These are phyloP conservation scores for Mycena citricolor DNA, from an alignment of 1,284 basidiomycete genomes.

Conservation along the genomic window DNA sequence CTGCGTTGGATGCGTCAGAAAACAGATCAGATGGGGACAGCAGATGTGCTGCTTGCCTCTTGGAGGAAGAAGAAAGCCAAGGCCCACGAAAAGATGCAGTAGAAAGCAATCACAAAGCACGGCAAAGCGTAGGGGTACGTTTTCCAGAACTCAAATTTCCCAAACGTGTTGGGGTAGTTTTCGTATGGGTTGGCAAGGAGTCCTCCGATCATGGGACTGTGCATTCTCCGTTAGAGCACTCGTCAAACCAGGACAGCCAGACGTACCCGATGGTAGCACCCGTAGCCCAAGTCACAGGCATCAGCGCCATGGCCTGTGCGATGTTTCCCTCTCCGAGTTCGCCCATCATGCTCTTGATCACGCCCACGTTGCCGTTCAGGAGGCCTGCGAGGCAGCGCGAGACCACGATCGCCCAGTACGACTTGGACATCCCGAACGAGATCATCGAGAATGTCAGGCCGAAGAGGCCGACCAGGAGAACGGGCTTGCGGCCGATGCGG, in stretches of 20 bases:
- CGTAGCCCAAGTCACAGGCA: slow-evolving; percentile 59
- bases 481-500: slow-evolving; percentile 58
- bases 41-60: slow-evolving; percentile 34
- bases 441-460: slow-evolving; percentile 55
- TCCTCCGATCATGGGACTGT: slow-evolving; percentile 48
- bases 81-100: slow-evolving; percentile 52
- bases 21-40: neutral
- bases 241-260: neutral
- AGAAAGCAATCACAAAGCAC: slow-evolving; percentile 61
- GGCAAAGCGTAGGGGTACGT: slow-evolving; percentile 77
- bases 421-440: slow-evolving; percentile 57
- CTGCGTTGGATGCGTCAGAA: neutral
- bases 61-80: slow-evolving; percentile 55
- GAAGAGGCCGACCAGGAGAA: slow-evolving; percentile 52
- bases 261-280: slow-evolving; percentile 48
- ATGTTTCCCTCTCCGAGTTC: slow-evolving; percentile 74
- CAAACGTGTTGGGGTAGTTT: slow-evolving; percentile 33
- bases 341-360: slow-evolving; percentile 68
- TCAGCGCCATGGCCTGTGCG: slow-evolving; percentile 58
- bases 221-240: neutral
- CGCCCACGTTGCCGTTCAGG: slow-evolving; percentile 64
- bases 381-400: slow-evolving; percentile 50
- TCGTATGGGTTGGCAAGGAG: slow-evolving; percentile 34
- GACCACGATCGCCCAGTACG: slow-evolving; percentile 42
- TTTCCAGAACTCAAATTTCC: slow-evolving; percentile 52